Base-by-base conservation (phyloP, 2,329 filamentous ascomycete species). In the Myriosclerotinia duriaeana region DNA sequence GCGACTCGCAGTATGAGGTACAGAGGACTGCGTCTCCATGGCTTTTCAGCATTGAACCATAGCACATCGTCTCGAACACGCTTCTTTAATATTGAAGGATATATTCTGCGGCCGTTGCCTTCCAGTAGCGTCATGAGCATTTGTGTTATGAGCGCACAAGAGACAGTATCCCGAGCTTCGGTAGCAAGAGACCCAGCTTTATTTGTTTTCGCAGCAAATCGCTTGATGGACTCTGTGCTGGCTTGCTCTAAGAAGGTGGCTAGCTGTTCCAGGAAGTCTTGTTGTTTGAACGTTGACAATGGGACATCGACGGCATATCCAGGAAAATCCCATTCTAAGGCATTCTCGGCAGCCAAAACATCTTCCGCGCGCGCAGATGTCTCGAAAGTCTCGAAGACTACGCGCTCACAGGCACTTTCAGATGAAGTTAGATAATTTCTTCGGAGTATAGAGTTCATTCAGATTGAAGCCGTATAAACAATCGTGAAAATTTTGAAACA, bases 1-100 rank as follows among this genome's bases (percentile, higher is more conserved):
- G 80, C 79, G 1, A 91, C 86, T 0, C 87, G 83, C 2, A 90
- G 72, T 0, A 86, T 77, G 0, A 91, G 80, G 82, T 87, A 91
- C 53, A 84, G 80, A 0, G 88, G 81, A 1, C 81, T 82, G 42
- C 89, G 78, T 15, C 88, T 79, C 88, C 88, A 91, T 0, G 87
- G 87, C 0, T 78, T 74, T 0, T 80, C 75, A 0, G 80, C 78
- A 1, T 76, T 72, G 72, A 84, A 81, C n/a, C 79, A 80, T 0
- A 53, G 63, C n/a, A 89, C 82, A 15, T 89, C 86, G 59, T 91
- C 88, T 0, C 84, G 80, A 0, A 90, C 80, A 1, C 82, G 79
- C 72, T 91, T 91, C 0, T 78, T 77, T 1, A 89, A 72, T 0
- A 78, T 34, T 0, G 76, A 69, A 0, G 81, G 76, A 0, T 74